These are phyloP conservation scores for Golovinomyces cichoracearum DNA, from an alignment of 2,329 filamentous ascomycete species.

Conservation along the genomic window DNA sequence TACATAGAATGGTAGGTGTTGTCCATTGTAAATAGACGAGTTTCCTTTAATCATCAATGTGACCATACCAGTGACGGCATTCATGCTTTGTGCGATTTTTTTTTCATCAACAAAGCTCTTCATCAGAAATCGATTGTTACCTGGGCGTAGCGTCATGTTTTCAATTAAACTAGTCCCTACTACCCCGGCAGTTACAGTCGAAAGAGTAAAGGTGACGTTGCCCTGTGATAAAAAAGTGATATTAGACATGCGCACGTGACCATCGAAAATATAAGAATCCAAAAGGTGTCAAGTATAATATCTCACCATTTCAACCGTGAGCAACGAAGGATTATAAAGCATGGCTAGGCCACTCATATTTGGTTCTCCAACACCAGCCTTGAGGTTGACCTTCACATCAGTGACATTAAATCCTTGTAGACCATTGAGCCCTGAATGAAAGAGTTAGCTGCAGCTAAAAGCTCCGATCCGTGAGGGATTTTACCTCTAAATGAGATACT, in stretches of 20 bases:
- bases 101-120: conserved; percentile 22
- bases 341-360: conserved; percentile 28
- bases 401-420: conserved; percentile 25
- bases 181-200: conserved; percentile 14
- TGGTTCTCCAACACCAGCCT: conserved; percentile 18
- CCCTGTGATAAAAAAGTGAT: conserved; percentile 11
- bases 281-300: no score
- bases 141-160: conserved; percentile 26
- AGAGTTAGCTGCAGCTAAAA: not conserved
- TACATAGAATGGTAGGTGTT: conserved; percentile 26
- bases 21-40: conserved; percentile 21
- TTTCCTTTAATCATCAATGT: conserved; percentile 26
- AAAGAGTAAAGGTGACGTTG: conserved; percentile 25
- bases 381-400: conserved; percentile 21
- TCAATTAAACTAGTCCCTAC: conserved; percentile 26
- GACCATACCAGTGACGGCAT: conserved; percentile 19
- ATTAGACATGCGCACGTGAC: not conserved
- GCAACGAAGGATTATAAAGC: conserved; percentile 33
- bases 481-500: conserved; percentile 29
- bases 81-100: conserved; percentile 12
- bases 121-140: conserved; percentile 26
- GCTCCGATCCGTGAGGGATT: not conserved
- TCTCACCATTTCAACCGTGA: conserved; percentile 23
- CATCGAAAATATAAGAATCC: no score
- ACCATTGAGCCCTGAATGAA: conserved; percentile 26